A percentile compares a stretch with the other conserved stretches of the same genome.
phyloP scores from a whole-genome alignment of 2,329 filamentous ascomycete species.

The Pleomassaria siparia region DNA sequence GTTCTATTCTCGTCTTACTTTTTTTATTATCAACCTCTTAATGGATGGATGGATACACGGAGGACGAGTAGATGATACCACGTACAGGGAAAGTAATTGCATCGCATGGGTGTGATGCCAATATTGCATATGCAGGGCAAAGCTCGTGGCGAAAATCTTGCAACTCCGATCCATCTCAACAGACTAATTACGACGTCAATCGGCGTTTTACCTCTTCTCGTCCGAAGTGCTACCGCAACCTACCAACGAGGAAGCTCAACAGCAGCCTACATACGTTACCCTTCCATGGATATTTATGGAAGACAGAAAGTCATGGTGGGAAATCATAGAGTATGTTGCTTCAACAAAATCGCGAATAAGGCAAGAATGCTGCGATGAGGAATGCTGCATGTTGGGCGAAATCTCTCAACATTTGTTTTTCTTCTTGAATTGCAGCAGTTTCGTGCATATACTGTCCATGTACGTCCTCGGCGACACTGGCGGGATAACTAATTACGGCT shows the following conservation, averaged over 20 bases:
- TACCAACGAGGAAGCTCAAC: constrained; percentile 2
- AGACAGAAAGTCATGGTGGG: no score
- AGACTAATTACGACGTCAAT: constrained; percentile 2
- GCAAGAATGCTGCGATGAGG: no score
- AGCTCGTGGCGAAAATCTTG: constrained; percentile 4
- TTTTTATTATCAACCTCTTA: background rate
- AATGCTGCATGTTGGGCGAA: no score
- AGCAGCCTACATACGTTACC: background rate
- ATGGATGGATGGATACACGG: background rate
- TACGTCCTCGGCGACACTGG: no score
- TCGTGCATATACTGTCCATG: no score
- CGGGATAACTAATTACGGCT: no score
- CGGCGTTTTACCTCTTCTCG: background rate
- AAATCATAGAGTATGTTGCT: no score
- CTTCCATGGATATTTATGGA: background rate
- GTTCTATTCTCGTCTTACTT: constrained; percentile 5
- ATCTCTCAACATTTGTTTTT: no score
- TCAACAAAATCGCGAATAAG: no score
- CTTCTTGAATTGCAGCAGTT: no score
- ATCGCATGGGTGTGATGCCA: background rate
- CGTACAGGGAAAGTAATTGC: constrained; percentile 1
- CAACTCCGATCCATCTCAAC: constrained; percentile 8
- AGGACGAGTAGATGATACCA: background rate
- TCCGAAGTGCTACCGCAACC: constrained; percentile 1
- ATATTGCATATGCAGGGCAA: constrained; percentile 4